Percentiles rank a stretch among this genome's conserved stretches.
Evolutionary conservation across 306 rosid genomes (phyloP).

Genomic region (Lathyrus oleraceus): DNA sequence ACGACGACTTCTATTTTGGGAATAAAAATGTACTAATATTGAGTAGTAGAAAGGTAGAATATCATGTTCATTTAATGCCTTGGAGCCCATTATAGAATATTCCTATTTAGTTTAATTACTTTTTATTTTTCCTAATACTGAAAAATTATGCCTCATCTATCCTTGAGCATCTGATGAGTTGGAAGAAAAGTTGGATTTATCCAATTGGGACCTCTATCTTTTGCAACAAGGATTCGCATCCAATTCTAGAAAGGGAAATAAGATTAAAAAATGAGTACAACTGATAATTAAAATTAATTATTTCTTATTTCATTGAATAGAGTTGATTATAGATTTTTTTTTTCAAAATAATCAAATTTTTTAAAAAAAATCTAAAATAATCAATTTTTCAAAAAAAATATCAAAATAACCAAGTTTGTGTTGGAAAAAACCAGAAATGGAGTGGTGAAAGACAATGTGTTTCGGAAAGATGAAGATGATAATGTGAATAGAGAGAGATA

Average conservation of each 20-base stretch:
- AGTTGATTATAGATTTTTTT: too few species aligned
- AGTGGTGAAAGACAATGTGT: too few species aligned
- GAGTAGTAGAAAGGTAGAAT: too few species aligned
- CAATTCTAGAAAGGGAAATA: conserved; percentile 53
- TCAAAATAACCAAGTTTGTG: too few species aligned
- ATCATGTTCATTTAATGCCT: background rate
- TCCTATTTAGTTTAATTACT: background rate
- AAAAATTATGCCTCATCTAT: conserved; percentile 39
- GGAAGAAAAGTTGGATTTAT: conserved; percentile 60
- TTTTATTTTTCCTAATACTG: background rate
- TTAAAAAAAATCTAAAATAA: too few species aligned
- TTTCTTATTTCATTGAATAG: too few species aligned
- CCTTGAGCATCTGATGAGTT: conserved; percentile 62
- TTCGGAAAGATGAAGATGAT: too few species aligned
- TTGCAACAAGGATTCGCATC: conserved; percentile 47
- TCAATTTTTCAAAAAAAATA: too few species aligned
- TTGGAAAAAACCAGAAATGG: too few species aligned
- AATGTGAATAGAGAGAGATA: too few species aligned
- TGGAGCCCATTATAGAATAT: background rate
- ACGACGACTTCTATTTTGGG: background rate
- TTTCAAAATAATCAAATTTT: too few species aligned
- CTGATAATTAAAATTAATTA: too few species aligned
- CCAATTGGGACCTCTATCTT: conserved; percentile 63
- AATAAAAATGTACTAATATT: background rate
- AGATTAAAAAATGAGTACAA: conserved; percentile 7